Conservation (phyloP, 306 rosid genomes). For the Styphnolobium japonicum region DNA sequence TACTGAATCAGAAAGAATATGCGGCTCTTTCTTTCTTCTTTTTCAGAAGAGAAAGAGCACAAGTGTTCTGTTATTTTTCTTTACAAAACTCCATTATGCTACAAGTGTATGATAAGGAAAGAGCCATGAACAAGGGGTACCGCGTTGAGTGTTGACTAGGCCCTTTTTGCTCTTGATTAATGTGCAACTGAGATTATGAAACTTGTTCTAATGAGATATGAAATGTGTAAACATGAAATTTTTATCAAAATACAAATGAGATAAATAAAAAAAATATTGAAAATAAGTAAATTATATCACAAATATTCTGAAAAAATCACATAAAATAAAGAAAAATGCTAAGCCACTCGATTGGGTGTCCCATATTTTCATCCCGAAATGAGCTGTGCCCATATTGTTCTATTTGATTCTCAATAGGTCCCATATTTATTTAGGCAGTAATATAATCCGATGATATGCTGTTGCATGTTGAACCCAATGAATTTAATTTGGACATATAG, state of each 20-base stretch:
- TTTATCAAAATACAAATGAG: background rate
- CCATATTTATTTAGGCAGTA: background rate
- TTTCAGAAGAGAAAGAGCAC: no score
- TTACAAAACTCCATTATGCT: background rate
- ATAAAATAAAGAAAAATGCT: background rate
- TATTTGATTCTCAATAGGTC: background rate
- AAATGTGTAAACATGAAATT: background rate
- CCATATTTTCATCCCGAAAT: background rate
- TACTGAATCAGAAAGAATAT: conserved; percentile 5
- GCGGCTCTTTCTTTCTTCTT: background rate
- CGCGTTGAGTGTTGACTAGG: background rate
- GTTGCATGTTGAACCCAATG: background rate
- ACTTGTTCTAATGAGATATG: background rate
- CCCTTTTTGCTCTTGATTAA: background rate
- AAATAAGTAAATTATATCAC: background rate
- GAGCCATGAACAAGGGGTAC: background rate
- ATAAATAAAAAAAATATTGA: background rate
- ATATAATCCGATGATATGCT: background rate
- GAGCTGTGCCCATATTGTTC: background rate
- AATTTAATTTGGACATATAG: background rate
- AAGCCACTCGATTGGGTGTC: background rate
- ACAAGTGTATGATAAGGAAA: background rate
- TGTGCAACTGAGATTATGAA: background rate
- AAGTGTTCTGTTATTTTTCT: background rate
- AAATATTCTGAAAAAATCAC: no score